Conservation (phyloP, 106 monocot genomes). For the Vanilla planifolia region DNA sequence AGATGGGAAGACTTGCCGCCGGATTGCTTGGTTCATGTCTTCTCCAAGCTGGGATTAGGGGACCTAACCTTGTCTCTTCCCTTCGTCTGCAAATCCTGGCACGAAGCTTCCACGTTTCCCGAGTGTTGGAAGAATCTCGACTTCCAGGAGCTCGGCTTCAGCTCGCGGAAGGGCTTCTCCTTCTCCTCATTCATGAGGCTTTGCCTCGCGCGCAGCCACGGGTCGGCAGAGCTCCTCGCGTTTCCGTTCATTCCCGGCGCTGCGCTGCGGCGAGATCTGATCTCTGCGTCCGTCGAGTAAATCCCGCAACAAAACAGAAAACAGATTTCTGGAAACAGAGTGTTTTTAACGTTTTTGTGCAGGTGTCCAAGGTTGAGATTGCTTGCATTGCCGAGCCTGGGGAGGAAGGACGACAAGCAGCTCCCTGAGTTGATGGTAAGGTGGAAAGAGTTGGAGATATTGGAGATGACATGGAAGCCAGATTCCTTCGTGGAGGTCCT, state of each 20-base stretch:
- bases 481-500: conserved; percentile 1
- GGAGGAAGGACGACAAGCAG: background rate
- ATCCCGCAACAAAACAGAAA: too few species aligned
- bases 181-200: conserved; percentile 20
- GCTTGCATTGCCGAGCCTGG: background rate
- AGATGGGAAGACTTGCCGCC: conserved; percentile 27
- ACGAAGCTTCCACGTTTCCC: conserved; percentile 19
- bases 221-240: conserved; percentile 7
- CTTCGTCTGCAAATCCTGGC: conserved; percentile 34
- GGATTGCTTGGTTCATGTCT: conserved; percentile 20
- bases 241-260: conserved; percentile 5
- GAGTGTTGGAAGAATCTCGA: conserved; percentile 25
- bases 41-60: conserved; percentile 18
- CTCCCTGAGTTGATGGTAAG: conserved; percentile 1
- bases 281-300: conserved; percentile 6
- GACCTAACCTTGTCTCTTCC: conserved; percentile 12
- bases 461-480: conserved; percentile 10
- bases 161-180: conserved; percentile 5
- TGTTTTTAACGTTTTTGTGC: too few species aligned
- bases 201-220: conserved; percentile 5
- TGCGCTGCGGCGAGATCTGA: background rate
- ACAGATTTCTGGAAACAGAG: background rate
- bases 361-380: conserved; percentile 7
- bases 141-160: conserved; percentile 7
- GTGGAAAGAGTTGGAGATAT: conserved; percentile 8